Conservation (phyloP, 768 basidiomycete species). For the Cantharellus cinnabarinus region DNA sequence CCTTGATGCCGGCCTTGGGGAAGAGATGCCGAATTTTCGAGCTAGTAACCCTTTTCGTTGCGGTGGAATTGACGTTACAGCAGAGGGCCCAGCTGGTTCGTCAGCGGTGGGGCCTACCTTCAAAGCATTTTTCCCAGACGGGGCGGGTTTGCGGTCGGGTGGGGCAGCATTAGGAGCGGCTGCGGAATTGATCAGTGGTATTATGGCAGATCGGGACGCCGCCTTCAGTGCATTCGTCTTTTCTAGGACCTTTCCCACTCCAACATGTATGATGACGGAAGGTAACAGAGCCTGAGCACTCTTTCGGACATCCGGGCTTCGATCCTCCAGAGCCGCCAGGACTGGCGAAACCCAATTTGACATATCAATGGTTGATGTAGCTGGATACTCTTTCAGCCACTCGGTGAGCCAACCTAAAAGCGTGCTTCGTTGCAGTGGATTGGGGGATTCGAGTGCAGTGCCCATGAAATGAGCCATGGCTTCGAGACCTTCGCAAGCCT, state of each 20-base stretch:
- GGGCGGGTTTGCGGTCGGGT: constrained; percentile 10
- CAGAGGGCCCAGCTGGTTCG: not conserved
- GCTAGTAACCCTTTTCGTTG: not conserved
- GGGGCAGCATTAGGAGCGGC: constrained; percentile 24
- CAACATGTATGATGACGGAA: constrained; percentile 45
- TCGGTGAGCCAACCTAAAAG: constrained; percentile 63
- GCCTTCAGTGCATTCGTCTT: constrained; percentile 78
- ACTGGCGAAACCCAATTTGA: constrained; percentile 41
- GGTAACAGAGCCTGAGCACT: constrained; percentile 70
- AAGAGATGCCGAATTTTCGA: constrained; percentile 7
- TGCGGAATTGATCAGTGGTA: constrained; percentile 61
- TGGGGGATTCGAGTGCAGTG: constrained; percentile 62
- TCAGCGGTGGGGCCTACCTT: not conserved
- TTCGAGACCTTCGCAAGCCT: constrained; percentile 70
- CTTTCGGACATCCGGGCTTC: constrained; percentile 80
- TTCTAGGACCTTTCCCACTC: constrained; percentile 71
- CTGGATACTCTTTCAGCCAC: constrained; percentile 49
- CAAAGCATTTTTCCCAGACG: not conserved
- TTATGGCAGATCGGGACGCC: constrained; percentile 64
- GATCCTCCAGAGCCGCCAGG: constrained; percentile 72
- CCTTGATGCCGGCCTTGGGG: constrained; percentile 27
- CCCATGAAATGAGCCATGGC: constrained; percentile 58
- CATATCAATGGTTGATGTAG: constrained; percentile 40
- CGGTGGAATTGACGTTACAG: constrained; percentile 1
- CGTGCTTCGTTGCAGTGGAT: constrained; percentile 70